These are phyloP conservation scores for Ascocoryne sarcoides DNA, from an alignment of 2,329 filamentous ascomycete species.

Conservation along the genomic window DNA sequence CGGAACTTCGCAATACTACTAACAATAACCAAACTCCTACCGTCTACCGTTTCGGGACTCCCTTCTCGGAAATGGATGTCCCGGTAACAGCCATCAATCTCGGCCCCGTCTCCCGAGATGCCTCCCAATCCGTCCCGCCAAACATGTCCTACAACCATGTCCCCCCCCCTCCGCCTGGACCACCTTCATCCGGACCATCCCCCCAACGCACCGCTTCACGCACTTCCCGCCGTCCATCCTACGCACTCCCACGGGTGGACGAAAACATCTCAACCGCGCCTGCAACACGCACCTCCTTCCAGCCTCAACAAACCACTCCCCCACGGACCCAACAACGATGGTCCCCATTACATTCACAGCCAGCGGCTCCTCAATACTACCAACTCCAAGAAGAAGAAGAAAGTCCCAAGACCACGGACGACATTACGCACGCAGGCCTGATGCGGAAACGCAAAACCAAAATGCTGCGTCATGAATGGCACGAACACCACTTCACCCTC, in stretches of 20 bases:
- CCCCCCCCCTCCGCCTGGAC: conserved; percentile 16
- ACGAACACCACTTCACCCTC: conserved; percentile 83
- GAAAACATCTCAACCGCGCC: conserved; percentile 43
- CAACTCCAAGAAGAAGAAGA: neutral
- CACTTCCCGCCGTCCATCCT: conserved; percentile 57
- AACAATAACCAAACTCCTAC: conserved; percentile 43
- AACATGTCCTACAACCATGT: conserved; percentile 71
- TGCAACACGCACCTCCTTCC: conserved; percentile 14
- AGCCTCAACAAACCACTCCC: conserved; percentile 5
- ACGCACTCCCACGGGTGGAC: conserved; percentile 60
- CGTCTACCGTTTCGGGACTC: conserved; percentile 72
- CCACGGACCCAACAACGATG: neutral
- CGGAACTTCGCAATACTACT: conserved; percentile 43
- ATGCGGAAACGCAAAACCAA: conserved; percentile 92
- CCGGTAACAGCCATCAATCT: conserved; percentile 66
- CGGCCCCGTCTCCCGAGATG: conserved; percentile 67
- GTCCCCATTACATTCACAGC: conserved; percentile 3
- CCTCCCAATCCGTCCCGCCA: conserved; percentile 85
- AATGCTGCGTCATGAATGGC: conserved; percentile 88
- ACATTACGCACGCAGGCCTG: conserved; percentile 67
- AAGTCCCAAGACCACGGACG: conserved; percentile 27
- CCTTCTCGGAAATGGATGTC: conserved; percentile 84
- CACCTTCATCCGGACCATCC: conserved; percentile 2
- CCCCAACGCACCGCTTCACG: conserved; percentile 29
- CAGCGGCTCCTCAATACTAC: conserved; percentile 19